Evolutionary conservation across 129 eudicot species (phyloP), one percentile per base, ranked within the genome.

Genomic region (carrot (Daucus carota)): DNA sequence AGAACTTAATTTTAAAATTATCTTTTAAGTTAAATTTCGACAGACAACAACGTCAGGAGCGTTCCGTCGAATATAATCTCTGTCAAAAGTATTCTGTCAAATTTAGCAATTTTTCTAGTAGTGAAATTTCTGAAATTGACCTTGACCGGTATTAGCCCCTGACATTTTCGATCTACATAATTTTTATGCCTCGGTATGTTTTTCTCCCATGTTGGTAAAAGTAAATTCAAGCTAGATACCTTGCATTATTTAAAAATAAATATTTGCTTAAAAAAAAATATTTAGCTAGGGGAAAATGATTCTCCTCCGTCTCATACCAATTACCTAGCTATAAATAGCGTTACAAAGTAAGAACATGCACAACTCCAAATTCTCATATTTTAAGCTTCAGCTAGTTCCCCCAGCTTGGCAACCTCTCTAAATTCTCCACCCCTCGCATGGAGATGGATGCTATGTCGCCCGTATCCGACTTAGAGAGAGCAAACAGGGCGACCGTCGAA

Each of bases 401-500:
- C 22, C 28, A 22, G 5, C 32, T 42, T 72, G 22, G 43, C 26
- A 20, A 29, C 18, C 60, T 65, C 76, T 70, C 18, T 22, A 41
- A 63, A 12, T 63, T 31, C 70, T 62, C 69, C 13, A 28, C 28
- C 17, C 36, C 7, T 62, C 28, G 0, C 1, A 24, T 62, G 34
- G 8, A 62, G 38, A 63, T 89, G 91, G 86, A 78, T 26, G 44
- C 44, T 36, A 66, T 59, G 46, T 69, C 85, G 29, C 68, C 65
- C 12, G 76, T 1, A 72, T 76, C 57, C 16, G 77, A 77, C 36
- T 81, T 74, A 47, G 82, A 82, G 72, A 60, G 31, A 47, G 70
- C 82, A 18, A 88, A 91, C 78, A 78, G 54, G 83, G 74, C 87
- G 73, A 76, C 75, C 10, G 93, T 92, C 12, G 69, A 66, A 22